Conservation (phyloP, 306 rosid species). For the Dalbergia oliveri region DNA sequence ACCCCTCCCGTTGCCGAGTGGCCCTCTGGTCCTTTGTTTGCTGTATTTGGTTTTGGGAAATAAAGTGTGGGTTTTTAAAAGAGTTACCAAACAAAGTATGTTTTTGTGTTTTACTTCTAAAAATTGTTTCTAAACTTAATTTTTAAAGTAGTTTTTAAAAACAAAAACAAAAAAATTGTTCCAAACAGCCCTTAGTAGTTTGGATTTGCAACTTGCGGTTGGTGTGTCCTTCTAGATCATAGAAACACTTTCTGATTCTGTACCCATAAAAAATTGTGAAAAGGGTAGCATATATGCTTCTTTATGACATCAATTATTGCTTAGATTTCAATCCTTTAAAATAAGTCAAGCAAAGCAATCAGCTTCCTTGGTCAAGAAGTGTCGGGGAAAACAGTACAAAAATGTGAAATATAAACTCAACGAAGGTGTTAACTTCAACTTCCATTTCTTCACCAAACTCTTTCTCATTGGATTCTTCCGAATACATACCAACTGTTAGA, state of each 20-base stretch:
- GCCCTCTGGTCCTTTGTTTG: too few relatives aligned
- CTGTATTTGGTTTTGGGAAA: too few relatives aligned
- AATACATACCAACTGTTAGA: slow-evolving; percentile 36
- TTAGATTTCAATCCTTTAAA: slow-evolving; percentile 49
- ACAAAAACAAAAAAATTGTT: too few relatives aligned
- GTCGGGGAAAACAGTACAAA: neutral
- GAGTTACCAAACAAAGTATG: too few relatives aligned
- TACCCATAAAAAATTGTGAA: slow-evolving; percentile 10
- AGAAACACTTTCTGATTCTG: neutral
- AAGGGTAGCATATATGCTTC: neutral
- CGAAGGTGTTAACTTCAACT: slow-evolving; percentile 31
- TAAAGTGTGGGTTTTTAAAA: too few relatives aligned
- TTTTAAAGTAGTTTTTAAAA: too few relatives aligned
- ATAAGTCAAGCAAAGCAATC: slow-evolving; percentile 55
- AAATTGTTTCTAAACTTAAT: too few relatives aligned
- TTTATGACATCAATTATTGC: slow-evolving; percentile 40
- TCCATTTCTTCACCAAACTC: slow-evolving; percentile 56
- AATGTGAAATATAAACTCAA: neutral
- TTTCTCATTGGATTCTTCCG: slow-evolving; percentile 56
- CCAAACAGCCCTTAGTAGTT: too few relatives aligned
- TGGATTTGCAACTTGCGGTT: slow-evolving; percentile 15
- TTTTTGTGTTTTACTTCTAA: too few relatives aligned
- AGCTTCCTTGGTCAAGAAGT: slow-evolving; percentile 34
- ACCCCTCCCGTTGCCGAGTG: too few relatives aligned
- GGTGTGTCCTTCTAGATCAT: slow-evolving; percentile 40